These are phyloP conservation scores for Mycosphaerella arachidis DNA, from an alignment of 2,329 filamentous ascomycete species.

Conservation along the genomic window DNA sequence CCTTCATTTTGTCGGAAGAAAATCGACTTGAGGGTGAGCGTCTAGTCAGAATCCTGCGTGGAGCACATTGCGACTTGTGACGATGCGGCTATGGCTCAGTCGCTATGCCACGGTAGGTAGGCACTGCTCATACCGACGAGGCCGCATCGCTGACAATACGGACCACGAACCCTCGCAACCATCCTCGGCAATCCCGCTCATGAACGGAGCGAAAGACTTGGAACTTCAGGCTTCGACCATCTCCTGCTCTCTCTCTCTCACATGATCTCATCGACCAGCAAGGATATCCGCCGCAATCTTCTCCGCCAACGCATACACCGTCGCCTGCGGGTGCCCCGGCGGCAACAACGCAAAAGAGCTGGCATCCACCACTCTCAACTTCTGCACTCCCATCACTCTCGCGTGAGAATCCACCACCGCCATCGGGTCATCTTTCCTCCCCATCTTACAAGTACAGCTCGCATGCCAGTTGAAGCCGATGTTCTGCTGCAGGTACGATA, in stretches of 20 bases:
- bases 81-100: no score
- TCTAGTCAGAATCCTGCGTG: no score
- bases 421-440: constrained; percentile 4
- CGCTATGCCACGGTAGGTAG: not conserved
- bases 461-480: constrained; percentile 9
- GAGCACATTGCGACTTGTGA: no score
- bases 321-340: constrained; percentile 25
- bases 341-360: constrained; percentile 20
- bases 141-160: no score
- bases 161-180: no score
- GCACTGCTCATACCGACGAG: no score
- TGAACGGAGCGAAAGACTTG: no score
- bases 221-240: not conserved
- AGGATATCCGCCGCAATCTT: constrained; percentile 5
- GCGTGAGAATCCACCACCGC: constrained; percentile 19
- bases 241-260: not conserved
- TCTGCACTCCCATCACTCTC: constrained; percentile 17
- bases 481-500: constrained; percentile 1
- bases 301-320: constrained; percentile 11
- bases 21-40: no score
- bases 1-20: no score
- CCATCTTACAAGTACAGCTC: constrained; percentile 13
- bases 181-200: no score
- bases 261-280: not conserved
- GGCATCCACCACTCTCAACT: constrained; percentile 23